phyloP scores from a whole-genome alignment of 495 filamentous ascomycete genomes.

The Aspergillus heteromorphus region DNA sequence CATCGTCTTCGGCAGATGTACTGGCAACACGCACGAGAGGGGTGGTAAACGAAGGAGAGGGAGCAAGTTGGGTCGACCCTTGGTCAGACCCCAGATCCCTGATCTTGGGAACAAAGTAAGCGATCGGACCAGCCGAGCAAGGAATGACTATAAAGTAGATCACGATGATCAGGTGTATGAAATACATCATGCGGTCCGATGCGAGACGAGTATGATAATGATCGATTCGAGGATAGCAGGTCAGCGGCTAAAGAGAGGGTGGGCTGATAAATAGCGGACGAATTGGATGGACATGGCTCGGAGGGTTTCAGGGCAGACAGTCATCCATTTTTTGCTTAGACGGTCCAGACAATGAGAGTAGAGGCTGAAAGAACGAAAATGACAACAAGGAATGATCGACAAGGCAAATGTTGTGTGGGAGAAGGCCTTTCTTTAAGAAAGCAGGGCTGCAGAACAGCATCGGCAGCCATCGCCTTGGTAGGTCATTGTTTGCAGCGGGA shows the following conservation, averaged over 20 bases:
- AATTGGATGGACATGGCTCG: not conserved
- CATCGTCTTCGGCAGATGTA: not conserved
- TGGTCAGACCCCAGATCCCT: not conserved
- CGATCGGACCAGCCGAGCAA: conserved; percentile 37
- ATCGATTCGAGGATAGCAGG: not conserved
- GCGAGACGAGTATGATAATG: not conserved
- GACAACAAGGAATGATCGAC: not conserved
- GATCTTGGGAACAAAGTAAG: conserved; percentile 10
- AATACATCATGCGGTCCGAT: conserved; percentile 18
- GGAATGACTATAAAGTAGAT: conserved; percentile 14
- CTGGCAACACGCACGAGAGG: not conserved
- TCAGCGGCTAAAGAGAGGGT: not conserved
- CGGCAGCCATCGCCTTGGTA: not conserved
- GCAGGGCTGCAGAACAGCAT: not conserved
- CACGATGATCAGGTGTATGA: conserved; percentile 11
- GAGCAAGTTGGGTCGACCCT: not conserved
- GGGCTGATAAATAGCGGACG: not conserved
- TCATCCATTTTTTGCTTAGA: not conserved
- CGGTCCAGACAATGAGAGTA: not conserved
- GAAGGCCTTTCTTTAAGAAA: not conserved
- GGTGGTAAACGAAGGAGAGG: not conserved
- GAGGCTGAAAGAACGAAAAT: not conserved
- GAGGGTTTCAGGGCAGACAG: not conserved
- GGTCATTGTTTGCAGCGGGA: conserved; percentile 3
- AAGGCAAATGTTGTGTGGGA: not conserved